Evolutionary conservation across 371 early-diverging fungal species (phyloP).

Genomic region (Circinella umbellata): DNA sequence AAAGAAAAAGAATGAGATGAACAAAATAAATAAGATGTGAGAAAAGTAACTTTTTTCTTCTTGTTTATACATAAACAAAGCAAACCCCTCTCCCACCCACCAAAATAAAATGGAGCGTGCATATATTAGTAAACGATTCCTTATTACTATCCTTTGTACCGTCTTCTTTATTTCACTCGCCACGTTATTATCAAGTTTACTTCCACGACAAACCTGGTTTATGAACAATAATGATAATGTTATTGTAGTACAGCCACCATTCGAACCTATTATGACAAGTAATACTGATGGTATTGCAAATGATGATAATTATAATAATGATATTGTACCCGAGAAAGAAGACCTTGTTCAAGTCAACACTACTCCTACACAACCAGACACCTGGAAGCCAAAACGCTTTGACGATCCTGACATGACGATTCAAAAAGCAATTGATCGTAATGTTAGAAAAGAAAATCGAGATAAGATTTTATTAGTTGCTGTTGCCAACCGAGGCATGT

Average conservation of each 20-base stretch:
- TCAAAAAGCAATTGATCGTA: conserved; percentile 14
- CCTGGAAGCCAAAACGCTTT: conserved; percentile 25
- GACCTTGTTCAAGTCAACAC: conserved; percentile 18
- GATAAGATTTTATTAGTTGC: conserved; percentile 31
- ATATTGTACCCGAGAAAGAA: conserved; percentile 7
- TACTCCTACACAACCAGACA: conserved; percentile 13
- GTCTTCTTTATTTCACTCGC: conserved; percentile 18
- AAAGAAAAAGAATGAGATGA: neutral
- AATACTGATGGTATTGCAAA: neutral
- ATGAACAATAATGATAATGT: neutral
- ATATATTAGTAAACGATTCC: conserved; percentile 7
- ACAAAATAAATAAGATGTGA: neutral
- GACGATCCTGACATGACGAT: conserved; percentile 16
- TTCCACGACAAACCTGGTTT: conserved; percentile 8
- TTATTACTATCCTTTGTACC: conserved; percentile 15
- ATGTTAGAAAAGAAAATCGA: conserved; percentile 9
- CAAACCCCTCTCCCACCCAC: neutral
- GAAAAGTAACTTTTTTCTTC: neutral
- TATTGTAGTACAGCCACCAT: neutral
- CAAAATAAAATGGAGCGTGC: conserved; percentile 3
- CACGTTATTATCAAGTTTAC: conserved; percentile 15
- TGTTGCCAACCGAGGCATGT: conserved; percentile 42
- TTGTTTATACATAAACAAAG: neutral
- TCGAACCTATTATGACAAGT: neutral
- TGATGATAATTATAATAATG: neutral